Evolutionary conservation across 257 asterid genomes (phyloP).

Genomic region (Jaltomata sinuosa): DNA sequence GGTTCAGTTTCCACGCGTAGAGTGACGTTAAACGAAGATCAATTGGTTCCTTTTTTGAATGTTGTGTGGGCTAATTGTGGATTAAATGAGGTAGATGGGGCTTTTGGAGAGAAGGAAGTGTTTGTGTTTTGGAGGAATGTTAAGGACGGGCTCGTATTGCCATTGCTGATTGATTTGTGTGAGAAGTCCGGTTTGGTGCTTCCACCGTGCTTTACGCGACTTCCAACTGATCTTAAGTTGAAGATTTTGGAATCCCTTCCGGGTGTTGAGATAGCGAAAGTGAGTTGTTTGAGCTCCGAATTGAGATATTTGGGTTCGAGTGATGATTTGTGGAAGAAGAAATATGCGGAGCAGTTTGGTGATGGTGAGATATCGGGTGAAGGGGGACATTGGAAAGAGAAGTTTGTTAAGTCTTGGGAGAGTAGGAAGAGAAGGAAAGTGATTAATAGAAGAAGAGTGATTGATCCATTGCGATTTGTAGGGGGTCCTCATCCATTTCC

Average conservation of each 20-base stretch:
- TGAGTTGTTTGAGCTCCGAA: slow-evolving; percentile 52
- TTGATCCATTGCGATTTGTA: background rate
- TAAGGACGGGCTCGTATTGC: slow-evolving; percentile 71
- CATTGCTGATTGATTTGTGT: slow-evolving; percentile 73
- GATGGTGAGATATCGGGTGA: slow-evolving; percentile 7
- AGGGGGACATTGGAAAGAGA: slow-evolving; percentile 52
- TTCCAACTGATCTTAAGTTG: slow-evolving; percentile 73
- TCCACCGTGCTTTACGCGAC: slow-evolving; percentile 74
- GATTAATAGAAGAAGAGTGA: background rate
- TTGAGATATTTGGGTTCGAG: slow-evolving; percentile 47
- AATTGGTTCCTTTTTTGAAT: slow-evolving; percentile 56
- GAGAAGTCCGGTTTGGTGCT: slow-evolving; percentile 55
- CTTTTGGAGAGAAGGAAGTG: slow-evolving; percentile 47
- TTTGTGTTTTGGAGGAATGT: slow-evolving; percentile 64
- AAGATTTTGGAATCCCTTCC: slow-evolving; percentile 54
- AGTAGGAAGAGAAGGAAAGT: slow-evolving; percentile 16
- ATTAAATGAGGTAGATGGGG: slow-evolving; percentile 12
- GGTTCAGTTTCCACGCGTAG: slow-evolving; percentile 7
- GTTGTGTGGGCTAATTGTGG: slow-evolving; percentile 84
- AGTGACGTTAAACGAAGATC: slow-evolving; percentile 47
- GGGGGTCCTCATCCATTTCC: slow-evolving; percentile 12
- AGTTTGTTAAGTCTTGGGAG: slow-evolving; percentile 34
- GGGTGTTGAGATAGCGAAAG: slow-evolving; percentile 62
- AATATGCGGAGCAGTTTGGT: slow-evolving; percentile 43
- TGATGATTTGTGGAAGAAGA: slow-evolving; percentile 74